Percentiles rank a stretch among this genome's conserved stretches.
These are phyloP conservation scores for Starmerella khaoyaiensis DNA, from an alignment of 805 yeast genomes.

Conservation along the genomic window DNA sequence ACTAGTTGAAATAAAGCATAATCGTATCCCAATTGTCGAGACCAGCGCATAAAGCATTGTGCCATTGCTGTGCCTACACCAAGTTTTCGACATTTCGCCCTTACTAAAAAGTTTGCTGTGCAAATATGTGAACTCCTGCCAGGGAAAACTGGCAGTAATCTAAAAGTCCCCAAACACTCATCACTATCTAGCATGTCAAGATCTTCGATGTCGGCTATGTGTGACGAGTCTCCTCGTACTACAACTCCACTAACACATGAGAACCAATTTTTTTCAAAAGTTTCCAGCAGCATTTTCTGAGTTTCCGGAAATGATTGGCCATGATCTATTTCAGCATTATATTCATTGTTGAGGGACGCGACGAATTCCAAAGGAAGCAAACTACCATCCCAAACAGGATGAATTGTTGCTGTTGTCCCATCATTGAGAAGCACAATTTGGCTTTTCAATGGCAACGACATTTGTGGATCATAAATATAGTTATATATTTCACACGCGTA, in stretches of 20 bases:
- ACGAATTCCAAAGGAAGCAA: slow-evolving; percentile 67
- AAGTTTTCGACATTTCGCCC: slow-evolving; percentile 82
- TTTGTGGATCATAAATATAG: no score
- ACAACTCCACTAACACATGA: slow-evolving; percentile 55
- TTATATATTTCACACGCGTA: no score
- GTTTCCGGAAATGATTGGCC: slow-evolving; percentile 83
- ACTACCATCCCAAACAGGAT: slow-evolving; percentile 58
- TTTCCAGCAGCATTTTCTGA: slow-evolving; percentile 61
- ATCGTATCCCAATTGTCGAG: slow-evolving; percentile 76
- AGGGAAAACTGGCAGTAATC: slow-evolving; percentile 76
- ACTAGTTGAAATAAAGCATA: slow-evolving; percentile 73
- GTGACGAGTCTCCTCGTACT: slow-evolving; percentile 6
- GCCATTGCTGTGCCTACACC: slow-evolving; percentile 81
- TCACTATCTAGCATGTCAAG: slow-evolving; percentile 63
- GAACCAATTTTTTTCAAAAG: slow-evolving; percentile 80
- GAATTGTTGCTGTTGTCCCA: slow-evolving; percentile 84
- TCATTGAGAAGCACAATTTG: slow-evolving; percentile 69
- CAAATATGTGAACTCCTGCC: slow-evolving; percentile 91
- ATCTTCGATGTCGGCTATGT: slow-evolving; percentile 27
- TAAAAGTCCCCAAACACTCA: slow-evolving; percentile 80
- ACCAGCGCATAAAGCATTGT: slow-evolving; percentile 82
- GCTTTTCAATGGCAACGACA: slow-evolving; percentile 7
- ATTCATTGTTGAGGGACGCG: slow-evolving; percentile 78
- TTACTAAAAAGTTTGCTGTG: slow-evolving; percentile 75
- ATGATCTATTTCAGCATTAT: slow-evolving; percentile 78